Evolutionary conservation across 1,284 basidiomycete genomes (phyloP), one percentile per base, ranked within the genome.

Genomic region (Porodaedalea pini): DNA sequence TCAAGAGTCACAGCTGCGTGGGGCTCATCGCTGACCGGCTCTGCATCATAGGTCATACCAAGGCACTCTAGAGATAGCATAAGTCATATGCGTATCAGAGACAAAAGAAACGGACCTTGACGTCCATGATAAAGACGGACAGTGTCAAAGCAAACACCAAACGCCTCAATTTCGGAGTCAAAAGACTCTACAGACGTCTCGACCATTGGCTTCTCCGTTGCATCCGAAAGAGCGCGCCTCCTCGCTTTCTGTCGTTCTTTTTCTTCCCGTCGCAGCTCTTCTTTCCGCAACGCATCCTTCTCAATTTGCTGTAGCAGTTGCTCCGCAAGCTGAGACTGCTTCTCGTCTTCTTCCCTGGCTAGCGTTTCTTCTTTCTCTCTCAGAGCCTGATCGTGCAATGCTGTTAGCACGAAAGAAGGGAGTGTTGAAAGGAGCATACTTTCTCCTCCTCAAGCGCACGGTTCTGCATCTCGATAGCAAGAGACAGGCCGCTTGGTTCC

Each of bases 391-490:
- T 2, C 7, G 59, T 15, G 43, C 31, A 27, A 49, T n/a, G n/a
- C n/a, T n/a, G 10, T 34, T 34, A 15, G 43, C 54, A 11, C 1
- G 44, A 45, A 3, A 29, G 37, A 23, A 34, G 5, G 23, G 19
- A n/a, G 27, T n/a, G n/a, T 4, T 6, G n/a, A 54, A 49, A 4
- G 8, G 25, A 40, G 67, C 76, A 54, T 54, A 83, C 86, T 61
- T 74, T 74, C 62, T 87, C 83, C 66, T 85, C 82, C 53, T 88
- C 83, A 57, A 75, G 71, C 0, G 86, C 85, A 23, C 89, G 79
- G 61, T 77, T 79, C 45, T 74, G 84, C 88, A 90, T 90, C 67
- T 90, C 79, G 2, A 80, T 74, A 4, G 88, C 88, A 2, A 91
- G 76, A 0, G 89, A 91, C 48, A 61, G 11, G 27, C 83, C 85